These are phyloP conservation scores for Lolium rigidum DNA, from an alignment of 176 grass and related monocot species.

Conservation along the genomic window DNA sequence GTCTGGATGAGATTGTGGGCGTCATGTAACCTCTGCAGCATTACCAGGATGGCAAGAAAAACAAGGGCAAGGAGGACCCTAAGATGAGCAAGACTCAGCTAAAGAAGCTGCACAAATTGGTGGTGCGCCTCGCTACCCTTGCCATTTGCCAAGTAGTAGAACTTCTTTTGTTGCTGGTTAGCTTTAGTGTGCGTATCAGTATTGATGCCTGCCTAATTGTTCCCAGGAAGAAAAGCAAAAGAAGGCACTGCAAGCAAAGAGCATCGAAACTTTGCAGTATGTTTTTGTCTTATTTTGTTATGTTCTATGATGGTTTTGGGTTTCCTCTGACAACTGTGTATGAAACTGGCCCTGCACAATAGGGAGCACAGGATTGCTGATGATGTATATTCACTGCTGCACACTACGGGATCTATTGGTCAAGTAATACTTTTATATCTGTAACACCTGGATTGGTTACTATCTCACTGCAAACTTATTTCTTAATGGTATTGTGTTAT, in stretches of 20 bases:
- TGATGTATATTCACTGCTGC: conserved; percentile 69
- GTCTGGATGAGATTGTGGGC: neutral
- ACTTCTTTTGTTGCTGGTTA: neutral
- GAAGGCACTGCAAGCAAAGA: conserved; percentile 72
- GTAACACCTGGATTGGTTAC: conserved; percentile 1
- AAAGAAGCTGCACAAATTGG: conserved; percentile 77
- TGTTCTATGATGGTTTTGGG: conserved; percentile 23
- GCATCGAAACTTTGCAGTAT: conserved; percentile 79
- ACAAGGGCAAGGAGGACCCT: conserved; percentile 55
- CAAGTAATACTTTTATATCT: conserved; percentile 52
- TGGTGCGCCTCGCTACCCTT: conserved; percentile 53
- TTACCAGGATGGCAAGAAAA: conserved; percentile 57
- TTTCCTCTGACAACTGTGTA: conserved; percentile 31
- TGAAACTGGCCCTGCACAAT: conserved; percentile 13
- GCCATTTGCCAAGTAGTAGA: neutral
- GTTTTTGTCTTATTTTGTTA: conserved; percentile 33
- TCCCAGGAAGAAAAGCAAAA: conserved; percentile 80
- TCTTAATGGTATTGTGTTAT: conserved; percentile 26
- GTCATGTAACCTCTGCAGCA: conserved; percentile 25
- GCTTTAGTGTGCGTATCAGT: neutral
- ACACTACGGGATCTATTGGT: conserved; percentile 91
- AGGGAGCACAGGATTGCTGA: conserved; percentile 89
- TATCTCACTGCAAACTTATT: conserved; percentile 9
- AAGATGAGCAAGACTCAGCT: conserved; percentile 83
- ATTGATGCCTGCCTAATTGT: neutral